Conservation (phyloP, 352 stramenopile species). For the Globisporangium heterothallicum region DNA sequence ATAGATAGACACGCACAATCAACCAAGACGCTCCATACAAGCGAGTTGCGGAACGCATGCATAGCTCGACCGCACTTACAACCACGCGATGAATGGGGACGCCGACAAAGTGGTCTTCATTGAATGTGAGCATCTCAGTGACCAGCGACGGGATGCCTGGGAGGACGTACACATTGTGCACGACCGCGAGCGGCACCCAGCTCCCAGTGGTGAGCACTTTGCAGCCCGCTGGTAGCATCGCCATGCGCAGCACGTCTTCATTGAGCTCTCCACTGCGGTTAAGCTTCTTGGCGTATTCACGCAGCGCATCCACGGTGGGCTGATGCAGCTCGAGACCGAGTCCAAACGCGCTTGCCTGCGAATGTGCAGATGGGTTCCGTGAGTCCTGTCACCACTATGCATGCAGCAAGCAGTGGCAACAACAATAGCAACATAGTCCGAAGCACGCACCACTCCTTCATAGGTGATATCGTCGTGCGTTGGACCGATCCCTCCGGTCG, state of each 20-base stretch:
- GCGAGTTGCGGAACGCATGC: constrained; percentile 3
- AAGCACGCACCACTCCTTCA: constrained; percentile 66
- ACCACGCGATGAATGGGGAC: constrained; percentile 72
- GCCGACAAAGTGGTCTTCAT: constrained; percentile 73
- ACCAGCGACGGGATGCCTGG: constrained; percentile 79
- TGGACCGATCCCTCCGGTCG: constrained; percentile 75
- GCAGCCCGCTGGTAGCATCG: constrained; percentile 55
- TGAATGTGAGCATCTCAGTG: constrained; percentile 73
- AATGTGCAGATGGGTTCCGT: too few species aligned
- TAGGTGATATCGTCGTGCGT: constrained; percentile 89
- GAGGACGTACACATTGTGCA: constrained; percentile 84
- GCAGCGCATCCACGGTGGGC: constrained; percentile 50
- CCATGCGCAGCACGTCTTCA: constrained; percentile 71
- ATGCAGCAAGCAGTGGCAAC: too few species aligned
- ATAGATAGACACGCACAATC: constrained; percentile 6
- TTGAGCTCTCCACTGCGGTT: constrained; percentile 37
- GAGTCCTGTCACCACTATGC: too few species aligned
- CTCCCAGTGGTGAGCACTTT: constrained; percentile 43
- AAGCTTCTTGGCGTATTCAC: constrained; percentile 30
- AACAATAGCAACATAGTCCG: too few species aligned
- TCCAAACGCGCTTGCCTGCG: constrained; percentile 69
- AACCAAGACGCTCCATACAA: too few species aligned
- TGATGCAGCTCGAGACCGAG: constrained; percentile 61
- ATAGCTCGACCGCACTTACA: constrained; percentile 31
- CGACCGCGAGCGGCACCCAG: constrained; percentile 72